Conservation (phyloP, 2,329 filamentous ascomycete genomes). For the Penicillium sp. region DNA sequence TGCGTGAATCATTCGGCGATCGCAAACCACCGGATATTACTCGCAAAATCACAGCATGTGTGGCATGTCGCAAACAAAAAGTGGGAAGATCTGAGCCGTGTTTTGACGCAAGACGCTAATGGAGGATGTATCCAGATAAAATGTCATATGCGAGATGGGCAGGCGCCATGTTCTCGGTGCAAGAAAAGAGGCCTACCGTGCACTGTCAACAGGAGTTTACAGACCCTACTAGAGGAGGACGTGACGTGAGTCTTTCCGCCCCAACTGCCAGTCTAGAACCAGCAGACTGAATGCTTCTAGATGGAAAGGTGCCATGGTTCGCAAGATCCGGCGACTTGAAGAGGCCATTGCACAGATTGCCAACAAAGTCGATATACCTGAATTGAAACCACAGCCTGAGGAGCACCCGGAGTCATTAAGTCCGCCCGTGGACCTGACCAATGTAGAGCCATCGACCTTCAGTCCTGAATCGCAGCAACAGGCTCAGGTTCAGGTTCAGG, state of each 20-base stretch:
- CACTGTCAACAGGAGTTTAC: slow-evolving; percentile 44
- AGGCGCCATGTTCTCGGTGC: slow-evolving; percentile 43
- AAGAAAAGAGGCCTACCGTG: slow-evolving; percentile 43
- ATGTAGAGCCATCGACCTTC: not conserved
- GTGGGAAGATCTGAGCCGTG: not conserved
- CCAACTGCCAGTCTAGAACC: not conserved
- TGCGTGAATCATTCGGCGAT: slow-evolving; percentile 39
- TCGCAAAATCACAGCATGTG: slow-evolving; percentile 33
- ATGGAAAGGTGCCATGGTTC: slow-evolving; percentile 43
- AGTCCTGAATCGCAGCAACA: slow-evolving; percentile 2
- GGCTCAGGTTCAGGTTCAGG: not conserved
- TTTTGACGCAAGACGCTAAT: not conserved
- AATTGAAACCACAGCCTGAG: slow-evolving; percentile 8
- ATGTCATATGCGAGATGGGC: slow-evolving; percentile 42
- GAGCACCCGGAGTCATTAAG: not conserved
- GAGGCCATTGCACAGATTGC: slow-evolving; percentile 32
- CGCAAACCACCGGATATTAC: slow-evolving; percentile 38
- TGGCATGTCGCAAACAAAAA: slow-evolving; percentile 33
- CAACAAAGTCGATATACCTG: slow-evolving; percentile 17
- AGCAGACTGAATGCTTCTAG: slow-evolving; percentile 16
- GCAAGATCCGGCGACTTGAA: slow-evolving; percentile 37
- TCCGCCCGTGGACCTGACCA: not conserved
- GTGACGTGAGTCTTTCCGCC: slow-evolving; percentile 8
- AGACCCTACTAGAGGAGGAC: slow-evolving; percentile 46
- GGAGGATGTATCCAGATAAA: slow-evolving; percentile 31